Evolutionary conservation across 169 alveolate species (phyloP), one percentile per base, ranked within the genome.

Genomic region (Babesia bovis): DNA sequence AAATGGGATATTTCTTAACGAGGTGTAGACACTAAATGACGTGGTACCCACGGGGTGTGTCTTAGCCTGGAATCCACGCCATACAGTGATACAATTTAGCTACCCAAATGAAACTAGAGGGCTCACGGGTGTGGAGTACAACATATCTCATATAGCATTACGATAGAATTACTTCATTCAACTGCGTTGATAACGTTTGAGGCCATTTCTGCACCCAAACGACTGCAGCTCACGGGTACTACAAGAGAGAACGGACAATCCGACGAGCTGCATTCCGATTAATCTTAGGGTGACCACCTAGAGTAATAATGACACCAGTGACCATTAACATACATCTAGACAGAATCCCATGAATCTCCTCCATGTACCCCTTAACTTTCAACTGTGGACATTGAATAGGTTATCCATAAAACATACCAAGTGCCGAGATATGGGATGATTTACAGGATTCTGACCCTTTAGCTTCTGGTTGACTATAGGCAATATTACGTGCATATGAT

Each of bases 341-440:
- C 32, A 60, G 26, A 25, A 66, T 42, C 19, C 58, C 85, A 51
- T 36, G 25, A 2, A 67, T 77, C 51, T 77, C 75, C 30, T 57
- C 40, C 78, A 67, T 77, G 45, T 67, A 67, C 15, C 67, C 55
- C 65, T 77, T 77, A 4, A 77, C 63, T n/a, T 72, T 70, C 44
- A 41, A 36, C 82, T 77, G 55, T 15, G 52, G n/a, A 28, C 17
- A 32, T 55, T 58, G 63, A 38, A 33, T 6, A 57, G n/a, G n/a
- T n/a, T n/a, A n/a, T n/a, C n/a, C n/a, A n/a, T n/a, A n/a, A 13
- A 25, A 44, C 82, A 0, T 55, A 77, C 85, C 85, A 77, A 38
- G 36, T 77, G 40, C 23, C 21, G 15, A 12, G 82, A 41, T 4
- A 77, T 56, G 15, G 60, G 79, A 52, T 77, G 67, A 25, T 32